These are phyloP conservation scores for Aspergillus latus DNA, from an alignment of 2,329 filamentous ascomycete genomes.

Conservation along the genomic window DNA sequence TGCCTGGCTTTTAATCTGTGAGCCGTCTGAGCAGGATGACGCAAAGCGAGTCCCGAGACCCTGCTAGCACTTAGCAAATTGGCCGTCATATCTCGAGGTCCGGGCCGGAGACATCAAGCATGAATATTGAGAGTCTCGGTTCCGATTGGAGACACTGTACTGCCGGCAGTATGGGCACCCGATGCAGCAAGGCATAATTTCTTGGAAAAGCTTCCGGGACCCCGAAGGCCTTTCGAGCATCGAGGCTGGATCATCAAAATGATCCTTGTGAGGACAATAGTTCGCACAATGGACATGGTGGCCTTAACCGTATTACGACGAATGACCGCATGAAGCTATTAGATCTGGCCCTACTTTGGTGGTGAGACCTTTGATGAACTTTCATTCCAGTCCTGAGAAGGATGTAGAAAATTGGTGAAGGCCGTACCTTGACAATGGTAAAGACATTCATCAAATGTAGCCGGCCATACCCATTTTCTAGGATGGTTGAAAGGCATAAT, in stretches of 20 bases:
- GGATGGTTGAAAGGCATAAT: too few species aligned
- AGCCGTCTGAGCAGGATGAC: not conserved
- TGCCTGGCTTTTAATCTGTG: not conserved
- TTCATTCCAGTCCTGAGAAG: not conserved
- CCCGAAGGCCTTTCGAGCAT: conserved; percentile 1
- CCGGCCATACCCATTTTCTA: too few species aligned
- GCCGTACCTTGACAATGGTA: too few species aligned
- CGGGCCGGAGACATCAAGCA: not conserved
- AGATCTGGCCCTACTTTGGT: not conserved
- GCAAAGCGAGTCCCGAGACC: not conserved
- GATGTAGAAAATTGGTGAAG: not conserved
- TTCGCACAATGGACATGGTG: not conserved
- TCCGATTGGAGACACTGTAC: conserved; percentile 1
- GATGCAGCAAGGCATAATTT: not conserved
- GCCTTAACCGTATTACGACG: not conserved
- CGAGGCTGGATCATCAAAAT: not conserved
- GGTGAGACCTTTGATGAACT: not conserved
- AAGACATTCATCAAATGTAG: too few species aligned
- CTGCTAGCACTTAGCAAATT: not conserved
- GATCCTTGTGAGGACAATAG: not conserved
- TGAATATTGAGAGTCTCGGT: not conserved
- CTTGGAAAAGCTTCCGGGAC: conserved; percentile 6
- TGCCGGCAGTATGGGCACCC: not conserved
- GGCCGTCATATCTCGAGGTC: not conserved
- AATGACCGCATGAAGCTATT: not conserved